Conservation (phyloP, 2,329 filamentous ascomycete species). For the Sporothrix humicola region DNA sequence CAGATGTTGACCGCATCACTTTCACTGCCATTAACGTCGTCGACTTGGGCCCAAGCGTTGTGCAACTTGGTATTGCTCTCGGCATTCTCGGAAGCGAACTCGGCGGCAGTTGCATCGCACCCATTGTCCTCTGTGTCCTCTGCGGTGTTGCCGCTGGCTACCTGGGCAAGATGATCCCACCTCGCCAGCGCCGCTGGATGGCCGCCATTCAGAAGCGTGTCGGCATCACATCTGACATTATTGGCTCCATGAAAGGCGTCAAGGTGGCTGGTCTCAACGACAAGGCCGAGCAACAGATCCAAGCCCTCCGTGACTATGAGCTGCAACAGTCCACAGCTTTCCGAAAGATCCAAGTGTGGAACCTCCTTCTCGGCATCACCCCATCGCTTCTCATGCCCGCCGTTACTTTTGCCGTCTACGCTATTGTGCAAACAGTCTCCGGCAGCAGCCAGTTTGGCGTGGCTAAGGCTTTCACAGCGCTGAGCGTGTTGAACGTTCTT, state of each 20-base stretch:
- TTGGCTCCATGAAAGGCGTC: conserved; percentile 58
- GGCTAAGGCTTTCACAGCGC: conserved; percentile 34
- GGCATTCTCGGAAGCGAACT: conserved; percentile 34
- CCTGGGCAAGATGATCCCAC: conserved; percentile 31
- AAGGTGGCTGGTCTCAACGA: conserved; percentile 56
- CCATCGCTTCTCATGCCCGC: conserved; percentile 34
- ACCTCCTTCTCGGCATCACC: conserved; percentile 29
- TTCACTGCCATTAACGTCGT: conserved; percentile 33
- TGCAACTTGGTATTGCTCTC: conserved; percentile 33
- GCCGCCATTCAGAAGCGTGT: conserved; percentile 57
- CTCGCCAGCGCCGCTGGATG: conserved; percentile 48
- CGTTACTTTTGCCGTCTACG: conserved; percentile 35
- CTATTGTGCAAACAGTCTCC: conserved; percentile 34
- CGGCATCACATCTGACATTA: conserved; percentile 53
- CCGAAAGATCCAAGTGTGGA: conserved; percentile 33
- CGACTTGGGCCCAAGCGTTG: conserved; percentile 31
- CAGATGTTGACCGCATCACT: conserved; percentile 36
- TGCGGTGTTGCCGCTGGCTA: conserved; percentile 23
- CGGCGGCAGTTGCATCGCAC: conserved; percentile 32
- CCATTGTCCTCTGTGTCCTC: conserved; percentile 31
- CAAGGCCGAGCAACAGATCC: conserved; percentile 43
- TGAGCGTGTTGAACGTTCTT: conserved; percentile 34
- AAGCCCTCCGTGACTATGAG: conserved; percentile 33
- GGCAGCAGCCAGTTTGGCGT: conserved; percentile 35
- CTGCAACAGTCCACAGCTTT: conserved; percentile 31